Evolutionary conservation across 2,329 filamentous ascomycete species (phyloP).

Genomic region (Lasiodiplodia sp.): DNA sequence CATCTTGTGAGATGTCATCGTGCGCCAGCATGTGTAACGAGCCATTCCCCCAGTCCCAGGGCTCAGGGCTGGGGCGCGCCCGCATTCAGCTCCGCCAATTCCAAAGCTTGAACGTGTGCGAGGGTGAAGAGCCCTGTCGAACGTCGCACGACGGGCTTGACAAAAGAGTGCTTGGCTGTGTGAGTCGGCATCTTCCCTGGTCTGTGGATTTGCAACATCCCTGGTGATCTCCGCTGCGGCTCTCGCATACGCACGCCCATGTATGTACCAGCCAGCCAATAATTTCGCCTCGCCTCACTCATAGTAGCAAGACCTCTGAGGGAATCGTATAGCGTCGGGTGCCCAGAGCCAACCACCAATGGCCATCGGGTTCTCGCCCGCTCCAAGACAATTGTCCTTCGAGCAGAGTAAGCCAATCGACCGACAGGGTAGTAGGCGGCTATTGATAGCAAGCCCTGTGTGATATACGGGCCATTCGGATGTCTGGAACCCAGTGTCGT

Average conservation of each 20-base stretch:
- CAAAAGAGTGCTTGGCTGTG: conserved; percentile 5
- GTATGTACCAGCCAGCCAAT: background rate
- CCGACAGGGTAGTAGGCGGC: conserved; percentile 3
- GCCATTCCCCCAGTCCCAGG: background rate
- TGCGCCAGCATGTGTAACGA: conserved; percentile 13
- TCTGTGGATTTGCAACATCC: background rate
- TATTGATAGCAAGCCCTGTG: conserved; percentile 26
- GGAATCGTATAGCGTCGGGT: conserved; percentile 12
- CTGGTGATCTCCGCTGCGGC: conserved; percentile 15
- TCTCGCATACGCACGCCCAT: conserved; percentile 8
- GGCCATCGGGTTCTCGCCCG: background rate
- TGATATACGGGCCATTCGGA: conserved; percentile 12
- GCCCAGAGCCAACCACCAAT: background rate
- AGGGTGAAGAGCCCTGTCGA: background rate
- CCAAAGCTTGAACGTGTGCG: conserved; percentile 12
- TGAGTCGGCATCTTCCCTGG: conserved; percentile 11
- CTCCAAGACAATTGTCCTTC: conserved; percentile 2
- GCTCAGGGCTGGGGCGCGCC: background rate
- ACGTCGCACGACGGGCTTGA: background rate
- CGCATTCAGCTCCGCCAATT: conserved; percentile 25
- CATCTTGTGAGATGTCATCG: conserved; percentile 21
- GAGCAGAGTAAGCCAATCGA: conserved; percentile 5
- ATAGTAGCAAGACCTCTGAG: background rate
- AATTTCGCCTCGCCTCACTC: background rate
- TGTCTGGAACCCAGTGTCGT: conserved; percentile 8